These are phyloP conservation scores for Westerdykella ornata DNA, from an alignment of 2,329 filamentous ascomycete species.

Conservation along the genomic window DNA sequence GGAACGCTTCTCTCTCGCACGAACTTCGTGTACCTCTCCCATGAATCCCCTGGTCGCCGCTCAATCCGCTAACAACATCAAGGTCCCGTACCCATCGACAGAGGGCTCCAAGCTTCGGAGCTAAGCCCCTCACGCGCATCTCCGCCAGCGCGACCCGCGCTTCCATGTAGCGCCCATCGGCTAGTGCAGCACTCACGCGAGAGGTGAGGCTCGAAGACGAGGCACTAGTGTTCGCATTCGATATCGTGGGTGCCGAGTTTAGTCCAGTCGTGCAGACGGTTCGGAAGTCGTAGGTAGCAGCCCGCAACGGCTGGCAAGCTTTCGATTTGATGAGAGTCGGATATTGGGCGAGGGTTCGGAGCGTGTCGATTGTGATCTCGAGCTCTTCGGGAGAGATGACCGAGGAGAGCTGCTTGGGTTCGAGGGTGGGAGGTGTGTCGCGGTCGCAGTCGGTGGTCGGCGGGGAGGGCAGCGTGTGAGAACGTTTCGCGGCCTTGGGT, in stretches of 20 bases:
- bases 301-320: conserved; percentile 58
- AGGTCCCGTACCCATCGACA: conserved; percentile 68
- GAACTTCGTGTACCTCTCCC: conserved; percentile 42
- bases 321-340: conserved; percentile 62
- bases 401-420: conserved; percentile 48
- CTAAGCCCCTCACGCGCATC: conserved; percentile 60
- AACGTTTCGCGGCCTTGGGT: too few species aligned
- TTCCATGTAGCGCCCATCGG: conserved; percentile 60
- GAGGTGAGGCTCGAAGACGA: conserved; percentile 49
- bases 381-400: conserved; percentile 59
- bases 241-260: conserved; percentile 47
- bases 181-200: conserved; percentile 58
- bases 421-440: conserved; percentile 12
- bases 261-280: conserved; percentile 62
- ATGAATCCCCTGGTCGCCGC: conserved; percentile 39
- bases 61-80: conserved; percentile 61
- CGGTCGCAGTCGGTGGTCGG: conserved; percentile 15
- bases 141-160: conserved; percentile 60
- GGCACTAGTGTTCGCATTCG: conserved; percentile 45
- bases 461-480: too few species aligned
- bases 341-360: conserved; percentile 52
- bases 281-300: conserved; percentile 62
- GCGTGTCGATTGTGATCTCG: conserved; percentile 60
- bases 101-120: conserved; percentile 60
- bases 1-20: conserved; percentile 45